Evolutionary conservation across 2,329 filamentous ascomycete species (phyloP).

Genomic region (Cercospora zeina): DNA sequence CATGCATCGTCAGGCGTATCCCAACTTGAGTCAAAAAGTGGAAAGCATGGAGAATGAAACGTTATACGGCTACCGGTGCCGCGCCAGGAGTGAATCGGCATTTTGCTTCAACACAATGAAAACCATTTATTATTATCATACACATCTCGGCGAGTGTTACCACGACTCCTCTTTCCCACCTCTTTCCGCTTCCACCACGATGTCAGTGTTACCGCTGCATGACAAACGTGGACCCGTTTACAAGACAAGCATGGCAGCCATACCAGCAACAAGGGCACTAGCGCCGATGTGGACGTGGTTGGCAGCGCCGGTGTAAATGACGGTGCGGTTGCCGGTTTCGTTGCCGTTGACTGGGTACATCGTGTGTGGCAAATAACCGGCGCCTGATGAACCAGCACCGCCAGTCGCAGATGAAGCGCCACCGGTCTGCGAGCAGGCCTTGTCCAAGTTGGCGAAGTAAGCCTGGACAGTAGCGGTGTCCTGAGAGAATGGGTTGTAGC

Average conservation of each 20-base stretch:
- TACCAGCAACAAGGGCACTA: neutral
- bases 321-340: neutral
- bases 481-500: neutral
- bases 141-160: neutral
- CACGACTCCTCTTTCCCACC: neutral
- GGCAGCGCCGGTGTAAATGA: slow-evolving; percentile 5
- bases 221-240: neutral
- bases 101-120: neutral
- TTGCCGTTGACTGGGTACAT: neutral
- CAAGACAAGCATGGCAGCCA: slow-evolving; percentile 6
- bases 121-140: neutral
- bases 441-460: slow-evolving; percentile 5
- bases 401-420: neutral
- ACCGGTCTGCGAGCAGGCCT: neutral
- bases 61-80: neutral
- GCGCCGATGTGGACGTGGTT: neutral
- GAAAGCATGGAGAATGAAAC: neutral
- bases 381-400: no score
- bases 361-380: no score
- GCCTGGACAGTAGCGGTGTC: neutral
- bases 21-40: no score
- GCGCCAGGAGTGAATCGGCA: neutral
- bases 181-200: neutral
- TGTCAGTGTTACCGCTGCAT: neutral
- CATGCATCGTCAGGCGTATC: no score